Evolutionary conservation across 2,329 filamentous ascomycete genomes (phyloP), one percentile per base, ranked within the genome.

Genomic region (Trichothecium roseum): DNA sequence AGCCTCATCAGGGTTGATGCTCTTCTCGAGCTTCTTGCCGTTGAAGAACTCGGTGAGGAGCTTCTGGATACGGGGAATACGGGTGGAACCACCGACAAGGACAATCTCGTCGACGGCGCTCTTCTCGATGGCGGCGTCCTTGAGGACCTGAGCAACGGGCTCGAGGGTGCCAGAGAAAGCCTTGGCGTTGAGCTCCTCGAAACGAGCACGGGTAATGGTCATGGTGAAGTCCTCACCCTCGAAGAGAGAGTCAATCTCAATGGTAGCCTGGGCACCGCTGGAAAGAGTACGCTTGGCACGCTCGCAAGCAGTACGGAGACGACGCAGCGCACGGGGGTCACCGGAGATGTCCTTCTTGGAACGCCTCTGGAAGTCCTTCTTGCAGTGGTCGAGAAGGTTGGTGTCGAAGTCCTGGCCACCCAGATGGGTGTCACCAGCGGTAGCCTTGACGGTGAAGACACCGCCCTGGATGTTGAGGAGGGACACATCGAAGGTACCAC

Each of bases 11-110:
- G 91, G 91, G 79, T 98, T 98, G 74, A 96, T 96, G 74, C 84
- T 91, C 77, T 95, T 96, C 79, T 96, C 89, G 50, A 95, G 85
- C 83, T 98, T 95, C 86, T 98, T 98, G 68, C 88, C 88, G 63
- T 93, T 84, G 72, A 98, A 98, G 78, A 88, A 95, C 68, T 98
- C 91, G 70, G 81, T 88, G 50, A 98, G 81, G 49, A 98, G 83
- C 79, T 96, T 96, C 81, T 98, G 91, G 64, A 98, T 94, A 63
- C 81, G 80, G 58, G 91, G 91, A 53, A 98, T 98, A 86, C 91
- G 91, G 57, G 91, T 98, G 45, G 88, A 95, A 53, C 91, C 91
- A 79, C 91, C 91, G 57, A 98, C 91, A 56, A 98, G 84, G 54
- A 98, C 91, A 49, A 98, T 94, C 76, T 98, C 91, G 60, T 96